A percentile compares a stretch with the other conserved stretches of the same genome.
Conservation (phyloP, 345 rosid species). For the Lepidium didymum region DNA sequence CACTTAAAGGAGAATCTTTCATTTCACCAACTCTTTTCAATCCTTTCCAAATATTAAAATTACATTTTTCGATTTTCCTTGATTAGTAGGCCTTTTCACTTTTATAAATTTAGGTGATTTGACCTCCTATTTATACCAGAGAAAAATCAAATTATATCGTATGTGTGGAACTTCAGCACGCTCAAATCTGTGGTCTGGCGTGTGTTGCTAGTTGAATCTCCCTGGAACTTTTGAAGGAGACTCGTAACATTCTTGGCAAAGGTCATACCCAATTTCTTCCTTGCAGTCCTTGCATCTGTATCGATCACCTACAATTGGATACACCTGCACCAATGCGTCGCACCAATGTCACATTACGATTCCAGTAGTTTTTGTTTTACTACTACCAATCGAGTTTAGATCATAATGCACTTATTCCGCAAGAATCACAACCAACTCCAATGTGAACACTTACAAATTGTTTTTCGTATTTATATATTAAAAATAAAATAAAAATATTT, state of each 20-base stretch:
- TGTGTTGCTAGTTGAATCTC: slow-evolving; percentile 88
- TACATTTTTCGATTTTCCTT: no score
- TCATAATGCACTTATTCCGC: slow-evolving; percentile 36
- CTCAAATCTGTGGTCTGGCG: slow-evolving; percentile 59
- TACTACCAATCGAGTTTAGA: background rate
- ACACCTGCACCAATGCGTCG: slow-evolving; percentile 37
- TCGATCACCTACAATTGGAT: slow-evolving; percentile 67
- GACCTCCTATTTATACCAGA: no score
- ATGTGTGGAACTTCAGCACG: background rate
- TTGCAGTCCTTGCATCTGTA: slow-evolving; percentile 63
- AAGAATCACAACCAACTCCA: slow-evolving; percentile 63
- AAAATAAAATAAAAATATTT: no score
- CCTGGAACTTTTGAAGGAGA: slow-evolving; percentile 57
- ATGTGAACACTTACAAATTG: no score
- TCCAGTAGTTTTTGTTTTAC: background rate
- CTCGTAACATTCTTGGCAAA: slow-evolving; percentile 73
- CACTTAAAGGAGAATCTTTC: slow-evolving; percentile 23
- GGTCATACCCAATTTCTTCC: slow-evolving; percentile 68
- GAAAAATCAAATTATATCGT: no score
- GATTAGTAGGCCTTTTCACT: no score
- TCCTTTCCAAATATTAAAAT: no score
- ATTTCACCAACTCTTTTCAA: no score
- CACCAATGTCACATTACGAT: background rate
- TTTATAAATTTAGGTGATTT: no score
- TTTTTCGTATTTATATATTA: no score